phyloP scores from a whole-genome alignment of 2,329 filamentous ascomycete species.

The Chaetomium olivaceum region DNA sequence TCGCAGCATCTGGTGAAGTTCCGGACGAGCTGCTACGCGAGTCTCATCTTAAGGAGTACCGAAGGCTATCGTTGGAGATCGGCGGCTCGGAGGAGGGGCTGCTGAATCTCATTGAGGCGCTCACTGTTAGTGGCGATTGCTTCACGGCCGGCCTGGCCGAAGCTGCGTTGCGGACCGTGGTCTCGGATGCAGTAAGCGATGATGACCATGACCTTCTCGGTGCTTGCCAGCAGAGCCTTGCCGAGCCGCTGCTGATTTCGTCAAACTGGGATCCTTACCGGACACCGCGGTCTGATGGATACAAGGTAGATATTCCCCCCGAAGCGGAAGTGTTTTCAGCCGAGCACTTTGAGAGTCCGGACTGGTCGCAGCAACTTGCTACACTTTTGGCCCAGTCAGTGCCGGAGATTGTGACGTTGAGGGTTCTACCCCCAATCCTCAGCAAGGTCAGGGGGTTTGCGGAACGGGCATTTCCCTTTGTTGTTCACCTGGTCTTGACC shows the following conservation, averaged over 20 bases:
- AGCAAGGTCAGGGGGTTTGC: constrained; percentile 68
- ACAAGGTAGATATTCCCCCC: constrained; percentile 31
- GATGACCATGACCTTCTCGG: constrained; percentile 51
- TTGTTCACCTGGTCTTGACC: constrained; percentile 78
- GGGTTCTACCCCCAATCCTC: constrained; percentile 67
- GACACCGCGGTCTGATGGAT: constrained; percentile 55
- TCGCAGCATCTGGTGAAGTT: constrained; percentile 71
- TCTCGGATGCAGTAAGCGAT: constrained; percentile 53
- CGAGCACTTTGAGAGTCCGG: constrained; percentile 46
- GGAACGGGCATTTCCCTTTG: constrained; percentile 73
- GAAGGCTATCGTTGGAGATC: constrained; percentile 48
- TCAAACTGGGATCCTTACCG: constrained; percentile 60
- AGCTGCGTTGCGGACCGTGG: constrained; percentile 56
- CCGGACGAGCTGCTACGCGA: constrained; percentile 62
- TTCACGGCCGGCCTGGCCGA: constrained; percentile 61
- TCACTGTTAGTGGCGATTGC: constrained; percentile 60
- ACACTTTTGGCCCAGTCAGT: constrained; percentile 62
- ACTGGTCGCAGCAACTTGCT: constrained; percentile 65
- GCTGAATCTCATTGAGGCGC: constrained; percentile 60
- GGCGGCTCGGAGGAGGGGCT: constrained; percentile 64
- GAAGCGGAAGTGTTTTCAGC: constrained; percentile 41
- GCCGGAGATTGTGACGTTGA: constrained; percentile 66
- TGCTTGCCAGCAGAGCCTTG: constrained; percentile 54
- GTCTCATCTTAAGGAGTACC: constrained; percentile 55
- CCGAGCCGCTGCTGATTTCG: constrained; percentile 52